Evolutionary conservation across 495 filamentous ascomycete species (phyloP).

Genomic region (Pyrenula aspistea): DNA sequence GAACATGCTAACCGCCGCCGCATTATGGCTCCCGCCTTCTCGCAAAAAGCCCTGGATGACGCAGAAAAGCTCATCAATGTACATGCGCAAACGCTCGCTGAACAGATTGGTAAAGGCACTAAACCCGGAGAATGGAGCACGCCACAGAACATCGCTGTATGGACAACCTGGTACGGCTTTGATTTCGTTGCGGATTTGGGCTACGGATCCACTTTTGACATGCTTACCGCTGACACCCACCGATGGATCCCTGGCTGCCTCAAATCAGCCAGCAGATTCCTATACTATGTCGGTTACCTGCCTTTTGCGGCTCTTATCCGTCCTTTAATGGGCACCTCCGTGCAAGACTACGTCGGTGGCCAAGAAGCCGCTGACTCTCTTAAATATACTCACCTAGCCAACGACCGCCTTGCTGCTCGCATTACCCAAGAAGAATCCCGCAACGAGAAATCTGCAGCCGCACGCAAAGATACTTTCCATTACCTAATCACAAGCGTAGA

Average conservation of each 20-base stretch:
- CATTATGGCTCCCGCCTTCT: constrained; percentile 23
- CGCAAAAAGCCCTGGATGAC: constrained; percentile 6
- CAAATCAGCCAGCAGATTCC: constrained; percentile 6
- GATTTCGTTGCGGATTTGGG: constrained; percentile 20
- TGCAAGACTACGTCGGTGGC: constrained; percentile 10
- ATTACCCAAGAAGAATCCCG: constrained; percentile 1
- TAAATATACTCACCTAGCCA: constrained; percentile 9
- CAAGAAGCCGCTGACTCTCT: constrained; percentile 10
- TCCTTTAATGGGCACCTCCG: constrained; percentile 10
- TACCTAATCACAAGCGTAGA: constrained; percentile 26
- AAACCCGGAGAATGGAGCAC: constrained; percentile 2
- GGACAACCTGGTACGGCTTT: constrained; percentile 16
- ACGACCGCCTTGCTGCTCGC: constrained; percentile 3
- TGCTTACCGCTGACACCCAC: constrained; percentile 10
- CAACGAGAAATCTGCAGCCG: background rate
- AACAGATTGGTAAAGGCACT: background rate
- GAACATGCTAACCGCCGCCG: constrained; percentile 21
- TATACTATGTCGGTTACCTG: constrained; percentile 16
- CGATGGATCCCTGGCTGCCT: constrained; percentile 5
- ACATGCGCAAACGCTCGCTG: constrained; percentile 6
- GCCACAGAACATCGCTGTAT: constrained; percentile 10
- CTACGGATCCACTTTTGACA: constrained; percentile 14
- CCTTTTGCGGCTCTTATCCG: constrained; percentile 9
- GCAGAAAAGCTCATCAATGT: constrained; percentile 11
- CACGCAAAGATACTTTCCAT: constrained; percentile 32